Percentiles rank a stretch among this genome's conserved stretches.
phyloP scores from a whole-genome alignment of 305 asterid genomes.

The Fraxinus sp. region DNA sequence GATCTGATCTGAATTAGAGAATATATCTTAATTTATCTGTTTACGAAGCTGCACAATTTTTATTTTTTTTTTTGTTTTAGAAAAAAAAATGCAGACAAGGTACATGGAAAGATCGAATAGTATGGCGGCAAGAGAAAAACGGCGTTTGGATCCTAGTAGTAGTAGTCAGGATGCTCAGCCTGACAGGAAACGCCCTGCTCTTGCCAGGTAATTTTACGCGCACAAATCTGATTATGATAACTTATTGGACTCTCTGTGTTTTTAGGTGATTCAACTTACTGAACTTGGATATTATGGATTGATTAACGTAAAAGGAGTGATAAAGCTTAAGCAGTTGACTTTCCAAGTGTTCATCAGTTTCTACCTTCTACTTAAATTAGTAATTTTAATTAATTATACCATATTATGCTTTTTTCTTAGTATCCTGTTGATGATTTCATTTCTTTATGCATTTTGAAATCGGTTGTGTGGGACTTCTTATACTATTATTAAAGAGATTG shows the following conservation, averaged over 20 bases:
- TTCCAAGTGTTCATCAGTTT: conserved; percentile 18
- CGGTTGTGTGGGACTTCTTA: not conserved
- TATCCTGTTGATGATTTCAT: not conserved
- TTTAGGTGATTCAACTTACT: not conserved
- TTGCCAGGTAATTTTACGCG: conserved; percentile 62
- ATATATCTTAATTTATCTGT: conserved; percentile 10
- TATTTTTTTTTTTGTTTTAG: not conserved
- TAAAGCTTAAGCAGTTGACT: conserved; percentile 36
- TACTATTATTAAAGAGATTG: not conserved
- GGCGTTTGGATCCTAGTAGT: conserved; percentile 62
- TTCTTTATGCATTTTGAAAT: not conserved
- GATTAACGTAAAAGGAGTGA: conserved; percentile 14
- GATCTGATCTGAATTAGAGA: conserved; percentile 52
- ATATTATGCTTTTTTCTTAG: not conserved
- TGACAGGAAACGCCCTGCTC: conserved; percentile 88
- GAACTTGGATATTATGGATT: not conserved
- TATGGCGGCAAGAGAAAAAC: conserved; percentile 70
- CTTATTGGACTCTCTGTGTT: not conserved
- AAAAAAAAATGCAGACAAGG: conserved; percentile 55
- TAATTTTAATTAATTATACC: not conserved
- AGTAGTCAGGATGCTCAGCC: conserved; percentile 67
- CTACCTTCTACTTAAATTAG: conserved; percentile 1
- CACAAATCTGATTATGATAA: not conserved
- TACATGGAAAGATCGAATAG: conserved; percentile 46
- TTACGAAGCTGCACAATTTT: conserved; percentile 19